Evolutionary conservation across 2,329 filamentous ascomycete species (phyloP).

Genomic region (Pseudogymnoascus sp.): DNA sequence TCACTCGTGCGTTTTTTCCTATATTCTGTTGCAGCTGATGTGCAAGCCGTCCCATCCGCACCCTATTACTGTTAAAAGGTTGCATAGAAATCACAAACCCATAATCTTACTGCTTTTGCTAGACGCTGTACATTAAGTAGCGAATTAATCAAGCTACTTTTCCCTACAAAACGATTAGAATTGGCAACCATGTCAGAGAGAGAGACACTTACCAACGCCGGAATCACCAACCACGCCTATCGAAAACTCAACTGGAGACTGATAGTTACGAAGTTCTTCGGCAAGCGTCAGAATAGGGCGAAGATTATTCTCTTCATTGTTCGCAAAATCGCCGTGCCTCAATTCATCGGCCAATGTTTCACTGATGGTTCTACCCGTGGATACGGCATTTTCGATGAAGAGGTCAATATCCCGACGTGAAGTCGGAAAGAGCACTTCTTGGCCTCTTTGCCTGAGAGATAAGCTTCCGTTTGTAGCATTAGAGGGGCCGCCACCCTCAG

Average conservation of each 20-base stretch:
- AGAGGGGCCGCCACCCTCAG: not conserved
- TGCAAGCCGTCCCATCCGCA: constrained; percentile 13
- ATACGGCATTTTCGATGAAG: constrained; percentile 9
- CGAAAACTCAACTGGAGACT: constrained; percentile 15
- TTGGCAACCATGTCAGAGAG: not conserved
- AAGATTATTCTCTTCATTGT: constrained; percentile 14
- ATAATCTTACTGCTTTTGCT: constrained; percentile 15
- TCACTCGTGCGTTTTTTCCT: constrained; percentile 13
- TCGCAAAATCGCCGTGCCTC: constrained; percentile 13
- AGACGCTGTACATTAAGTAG: constrained; percentile 12
- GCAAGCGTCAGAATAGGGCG: constrained; percentile 14
- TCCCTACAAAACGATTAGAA: constrained; percentile 12
- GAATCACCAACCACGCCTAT: constrained; percentile 18
- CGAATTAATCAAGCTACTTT: constrained; percentile 18
- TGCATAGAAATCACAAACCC: not conserved
- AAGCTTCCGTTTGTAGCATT: not conserved
- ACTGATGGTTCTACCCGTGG: constrained; percentile 12
- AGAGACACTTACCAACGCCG: constrained; percentile 14
- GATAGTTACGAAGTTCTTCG: constrained; percentile 16
- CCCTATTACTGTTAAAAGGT: constrained; percentile 8
- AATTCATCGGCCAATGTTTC: constrained; percentile 10
- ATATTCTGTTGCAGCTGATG: constrained; percentile 15
- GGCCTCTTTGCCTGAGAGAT: not conserved
- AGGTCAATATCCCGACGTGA: not conserved
- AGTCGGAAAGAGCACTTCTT: not conserved